phyloP scores from a whole-genome alignment of 495 filamentous ascomycete species.

The Neurospora sp. region DNA sequence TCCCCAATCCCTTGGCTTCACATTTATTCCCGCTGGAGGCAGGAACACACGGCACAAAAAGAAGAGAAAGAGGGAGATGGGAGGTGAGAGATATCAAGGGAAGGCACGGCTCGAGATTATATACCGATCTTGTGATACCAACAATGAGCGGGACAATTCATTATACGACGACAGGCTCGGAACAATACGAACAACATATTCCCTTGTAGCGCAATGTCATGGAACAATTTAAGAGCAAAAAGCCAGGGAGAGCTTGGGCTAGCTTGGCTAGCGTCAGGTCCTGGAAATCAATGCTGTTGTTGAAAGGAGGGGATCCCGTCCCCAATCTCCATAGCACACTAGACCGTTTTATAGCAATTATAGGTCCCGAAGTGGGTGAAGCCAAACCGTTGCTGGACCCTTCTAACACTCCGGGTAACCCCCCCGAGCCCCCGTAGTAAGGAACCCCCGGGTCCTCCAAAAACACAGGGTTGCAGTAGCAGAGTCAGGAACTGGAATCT shows the following conservation, averaged over 20 bases:
- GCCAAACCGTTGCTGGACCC: neutral
- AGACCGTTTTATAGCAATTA: neutral
- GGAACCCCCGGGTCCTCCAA: neutral
- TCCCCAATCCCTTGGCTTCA: neutral
- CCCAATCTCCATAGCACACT: neutral
- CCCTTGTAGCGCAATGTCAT: neutral
- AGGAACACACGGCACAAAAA: neutral
- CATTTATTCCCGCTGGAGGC: neutral
- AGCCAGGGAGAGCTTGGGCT: neutral
- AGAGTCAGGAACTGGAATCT: neutral
- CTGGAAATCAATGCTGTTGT: neutral
- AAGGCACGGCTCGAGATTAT: neutral
- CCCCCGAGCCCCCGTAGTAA: neutral
- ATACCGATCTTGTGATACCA: neutral
- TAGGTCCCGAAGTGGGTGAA: neutral
- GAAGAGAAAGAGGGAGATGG: neutral
- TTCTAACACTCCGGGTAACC: neutral
- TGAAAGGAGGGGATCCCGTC: neutral
- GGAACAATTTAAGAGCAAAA: neutral
- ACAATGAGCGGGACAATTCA: neutral
- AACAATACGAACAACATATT: neutral
- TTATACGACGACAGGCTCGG: neutral
- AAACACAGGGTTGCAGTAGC: neutral
- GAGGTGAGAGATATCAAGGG: neutral
- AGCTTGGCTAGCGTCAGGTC: neutral